Evolutionary conservation across 2,329 filamentous ascomycete genomes (phyloP).

Genomic region (Diaporthe ilicicola): DNA sequence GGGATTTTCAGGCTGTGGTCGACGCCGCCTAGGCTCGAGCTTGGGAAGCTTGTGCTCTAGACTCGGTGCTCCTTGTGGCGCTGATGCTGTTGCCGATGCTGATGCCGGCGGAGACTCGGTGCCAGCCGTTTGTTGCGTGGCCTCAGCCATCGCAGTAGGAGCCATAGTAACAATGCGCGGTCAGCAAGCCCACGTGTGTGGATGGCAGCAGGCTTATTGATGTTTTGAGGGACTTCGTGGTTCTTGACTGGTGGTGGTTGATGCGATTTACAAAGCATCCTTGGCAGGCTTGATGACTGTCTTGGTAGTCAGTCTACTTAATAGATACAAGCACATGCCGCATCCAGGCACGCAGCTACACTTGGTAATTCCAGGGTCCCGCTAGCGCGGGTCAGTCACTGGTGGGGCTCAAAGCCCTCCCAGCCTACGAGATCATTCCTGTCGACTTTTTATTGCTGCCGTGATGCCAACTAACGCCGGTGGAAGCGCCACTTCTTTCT

Average conservation of each 20-base stretch:
- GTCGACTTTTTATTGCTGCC: constrained; percentile 3
- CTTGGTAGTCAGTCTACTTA: too few relatives aligned
- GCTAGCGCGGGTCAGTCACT: not conserved
- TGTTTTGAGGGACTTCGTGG: not conserved
- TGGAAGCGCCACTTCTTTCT: not conserved
- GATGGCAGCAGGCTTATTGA: not conserved
- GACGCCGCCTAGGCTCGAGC: constrained; percentile 70
- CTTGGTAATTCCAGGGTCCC: not conserved
- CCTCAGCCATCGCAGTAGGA: not conserved
- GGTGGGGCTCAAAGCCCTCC: constrained; percentile 26
- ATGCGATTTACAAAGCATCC: not conserved
- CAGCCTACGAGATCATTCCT: constrained; percentile 32
- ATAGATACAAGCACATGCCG: not conserved
- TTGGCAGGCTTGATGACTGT: not conserved
- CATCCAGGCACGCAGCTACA: not conserved
- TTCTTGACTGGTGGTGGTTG: not conserved
- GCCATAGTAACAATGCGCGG: not conserved
- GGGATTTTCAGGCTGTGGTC: constrained; percentile 59
- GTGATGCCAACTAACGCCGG: not conserved
- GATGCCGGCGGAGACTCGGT: not conserved
- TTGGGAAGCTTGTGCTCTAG: constrained; percentile 70
- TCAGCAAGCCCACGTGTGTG: not conserved
- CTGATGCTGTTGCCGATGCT: constrained; percentile 30
- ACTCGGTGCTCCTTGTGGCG: constrained; percentile 49
- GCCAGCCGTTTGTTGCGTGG: not conserved